Conservation (phyloP, 306 rosid species). For the Glycine latifolia region DNA sequence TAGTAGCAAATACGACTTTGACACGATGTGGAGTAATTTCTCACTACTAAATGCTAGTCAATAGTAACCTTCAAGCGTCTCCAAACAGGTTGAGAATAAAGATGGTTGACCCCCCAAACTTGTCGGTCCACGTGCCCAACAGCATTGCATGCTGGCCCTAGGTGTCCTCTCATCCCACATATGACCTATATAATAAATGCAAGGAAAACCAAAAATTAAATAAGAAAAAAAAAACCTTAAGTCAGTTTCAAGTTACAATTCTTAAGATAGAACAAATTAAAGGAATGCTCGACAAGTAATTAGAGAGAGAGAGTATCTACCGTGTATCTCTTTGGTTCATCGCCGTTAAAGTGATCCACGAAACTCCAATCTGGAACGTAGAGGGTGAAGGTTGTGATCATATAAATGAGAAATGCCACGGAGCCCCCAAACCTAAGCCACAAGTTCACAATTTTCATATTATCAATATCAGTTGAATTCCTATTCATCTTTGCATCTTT, state of each 20-base stretch:
- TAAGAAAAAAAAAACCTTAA: too few relatives aligned
- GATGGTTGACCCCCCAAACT: slow-evolving; percentile 92
- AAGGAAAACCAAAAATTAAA: not conserved
- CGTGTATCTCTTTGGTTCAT: slow-evolving; percentile 51
- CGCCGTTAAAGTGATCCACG: slow-evolving; percentile 35
- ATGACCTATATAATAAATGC: slow-evolving; percentile 55
- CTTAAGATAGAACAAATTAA: not conserved
- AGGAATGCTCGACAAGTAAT: too few relatives aligned
- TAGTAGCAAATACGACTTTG: too few relatives aligned
- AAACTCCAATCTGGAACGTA: slow-evolving; percentile 91
- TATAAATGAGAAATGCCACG: slow-evolving; percentile 67
- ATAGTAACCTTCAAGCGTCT: slow-evolving; percentile 58
- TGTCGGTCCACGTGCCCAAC: slow-evolving; percentile 85
- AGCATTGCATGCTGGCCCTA: slow-evolving; percentile 93
- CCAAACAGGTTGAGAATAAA: slow-evolving; percentile 87
- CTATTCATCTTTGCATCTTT: too few relatives aligned
- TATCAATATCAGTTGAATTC: too few relatives aligned
- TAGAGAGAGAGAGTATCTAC: slow-evolving; percentile 46
- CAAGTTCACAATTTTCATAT: not conserved
- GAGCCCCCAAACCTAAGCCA: slow-evolving; percentile 78
- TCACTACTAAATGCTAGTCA: too few relatives aligned
- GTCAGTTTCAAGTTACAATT: too few relatives aligned
- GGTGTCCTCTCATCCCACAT: slow-evolving; percentile 90
- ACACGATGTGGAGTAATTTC: too few relatives aligned
- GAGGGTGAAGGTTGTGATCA: slow-evolving; percentile 73